Percentiles rank a stretch among this genome's conserved stretches.
Evolutionary conservation across 1,284 basidiomycete genomes (phyloP).

Genomic region (Dichomitus squalens): DNA sequence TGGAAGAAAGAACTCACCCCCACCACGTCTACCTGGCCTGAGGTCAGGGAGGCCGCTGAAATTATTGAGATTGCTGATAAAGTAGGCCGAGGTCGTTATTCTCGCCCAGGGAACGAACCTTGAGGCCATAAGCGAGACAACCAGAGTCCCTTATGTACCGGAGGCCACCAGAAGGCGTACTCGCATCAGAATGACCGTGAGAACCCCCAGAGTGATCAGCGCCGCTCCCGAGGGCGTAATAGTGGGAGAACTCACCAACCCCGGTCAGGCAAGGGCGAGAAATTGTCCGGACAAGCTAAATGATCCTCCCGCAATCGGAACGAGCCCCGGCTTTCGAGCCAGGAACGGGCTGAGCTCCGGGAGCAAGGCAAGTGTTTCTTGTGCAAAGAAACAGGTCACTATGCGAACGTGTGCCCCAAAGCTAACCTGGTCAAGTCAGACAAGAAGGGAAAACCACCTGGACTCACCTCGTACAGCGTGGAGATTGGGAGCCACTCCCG

Average conservation of each 20-base stretch:
- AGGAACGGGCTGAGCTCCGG: constrained; percentile 7
- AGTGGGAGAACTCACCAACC: not conserved
- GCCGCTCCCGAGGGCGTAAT: not conserved
- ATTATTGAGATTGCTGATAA: constrained; percentile 17
- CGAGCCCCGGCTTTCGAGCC: not conserved
- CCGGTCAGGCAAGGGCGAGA: too few species aligned
- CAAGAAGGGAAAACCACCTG: constrained; percentile 13
- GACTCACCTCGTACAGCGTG: constrained; percentile 3
- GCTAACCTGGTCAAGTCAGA: constrained; percentile 4
- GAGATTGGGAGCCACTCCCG: not conserved
- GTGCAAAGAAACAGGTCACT: constrained; percentile 17
- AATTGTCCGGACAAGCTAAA: not conserved
- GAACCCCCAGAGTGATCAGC: not conserved
- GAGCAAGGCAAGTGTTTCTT: constrained; percentile 17
- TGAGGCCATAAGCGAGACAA: not conserved
- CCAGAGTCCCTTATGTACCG: not conserved
- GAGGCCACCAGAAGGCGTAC: not conserved
- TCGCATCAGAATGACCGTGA: not conserved
- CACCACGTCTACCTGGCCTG: constrained; percentile 6
- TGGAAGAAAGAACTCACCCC: constrained; percentile 34
- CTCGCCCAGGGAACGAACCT: too few species aligned
- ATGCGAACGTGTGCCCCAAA: constrained; percentile 12
- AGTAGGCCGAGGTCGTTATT: too few species aligned
- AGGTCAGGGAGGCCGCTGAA: constrained; percentile 17
- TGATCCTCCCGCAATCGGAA: not conserved